Evolutionary conservation across 108 stramenopile species (phyloP), one percentile per base, ranked within the genome.

Genomic region (Discostella stelligeroides): DNA sequence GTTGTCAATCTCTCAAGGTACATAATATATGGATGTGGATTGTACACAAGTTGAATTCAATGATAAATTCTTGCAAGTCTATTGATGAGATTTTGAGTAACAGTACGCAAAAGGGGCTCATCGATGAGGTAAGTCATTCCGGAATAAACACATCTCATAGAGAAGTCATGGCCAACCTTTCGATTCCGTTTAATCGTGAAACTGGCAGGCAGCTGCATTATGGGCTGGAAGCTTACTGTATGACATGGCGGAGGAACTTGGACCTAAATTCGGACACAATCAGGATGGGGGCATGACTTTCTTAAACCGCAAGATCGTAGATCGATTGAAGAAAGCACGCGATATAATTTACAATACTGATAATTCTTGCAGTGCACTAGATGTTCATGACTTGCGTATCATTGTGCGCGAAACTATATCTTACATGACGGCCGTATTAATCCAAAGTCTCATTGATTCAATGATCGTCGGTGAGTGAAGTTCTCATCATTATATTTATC

Each of bases 1-100:
- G 77, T 37, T 67, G 69, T 29, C 21, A 50, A 11, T 60, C 66
- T 23, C 30, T 72, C 4, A 72, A 71, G 48, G 85, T 78, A 10
- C 63, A 91, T 1, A 88, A 87, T 79, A 29, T 94, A 21, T 94
- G 90, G 90, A 90, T 91, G 90, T 85, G 84, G 53, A 76, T 89
- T 63, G 84, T 84, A 0, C 89, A 91, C 61, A 50, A 75, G 40
- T 73, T 91, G 34, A 80, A 87, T 55, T 49, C 82, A 48, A 66
- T 87, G 9, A 64, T 94, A 14, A 17, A 81, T 50, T 41, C 71
- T 1, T 92, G 93, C 68, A 78, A 83, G 51, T 50, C 66, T 28
- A 80, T 72, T 23, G 48, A n/a, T n/a, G n/a, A n/a, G n/a, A n/a
- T n/a, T n/a, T n/a, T n/a, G n/a, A n/a, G n/a, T n/a, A n/a, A 72